Evolutionary conservation across 169 alveolate species (phyloP), one percentile per base, ranked within the genome.

Genomic region (Plasmodium relictum): DNA sequence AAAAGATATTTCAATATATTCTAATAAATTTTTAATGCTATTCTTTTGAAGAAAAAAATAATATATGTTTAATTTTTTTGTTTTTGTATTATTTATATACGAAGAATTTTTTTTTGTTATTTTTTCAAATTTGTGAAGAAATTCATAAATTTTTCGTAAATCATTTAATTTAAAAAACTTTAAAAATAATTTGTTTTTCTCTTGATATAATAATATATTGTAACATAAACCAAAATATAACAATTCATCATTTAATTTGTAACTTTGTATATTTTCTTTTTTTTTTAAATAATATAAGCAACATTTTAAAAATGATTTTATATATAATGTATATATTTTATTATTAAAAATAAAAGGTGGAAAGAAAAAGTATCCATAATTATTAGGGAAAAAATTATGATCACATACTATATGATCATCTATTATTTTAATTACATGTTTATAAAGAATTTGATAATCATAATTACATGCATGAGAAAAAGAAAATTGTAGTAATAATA

Each of bases 101-200:
- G 65, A 48, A 58, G 45, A 78, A 65, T 78, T 78, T 78, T 63
- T 44, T 78, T 63, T 63, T 65, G 76, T 78, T 48, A 66, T 65
- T 31, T 78, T 78, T 48, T 78, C 89, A 37, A 78, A 63, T 63
- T 78, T 70, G 70, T 78, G 89, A 63, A 78, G 31, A 63, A 78
- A 65, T 78, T 78, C 70, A 48, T 78, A 78, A 65, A 78, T 63
- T 70, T 26, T 52, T 65, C 56, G 63, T 65, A 78, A 65, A 45
- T 78, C 69, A 63, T 78, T 63, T 78, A 78, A 62, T 37, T 65
- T 78, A 66, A 78, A 78, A 50, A 41, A 50, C 22, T 63, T 78
- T 78, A 78, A 78, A 63, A 78, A 62, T 31, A 16, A n/a, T 20
- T 72, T n/a, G 10, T 72, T 39, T 16, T 72, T 37, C 4, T 16